Evolutionary conservation across 2,329 filamentous ascomycete species (phyloP).

Genomic region (Cladosporium sp.): DNA sequence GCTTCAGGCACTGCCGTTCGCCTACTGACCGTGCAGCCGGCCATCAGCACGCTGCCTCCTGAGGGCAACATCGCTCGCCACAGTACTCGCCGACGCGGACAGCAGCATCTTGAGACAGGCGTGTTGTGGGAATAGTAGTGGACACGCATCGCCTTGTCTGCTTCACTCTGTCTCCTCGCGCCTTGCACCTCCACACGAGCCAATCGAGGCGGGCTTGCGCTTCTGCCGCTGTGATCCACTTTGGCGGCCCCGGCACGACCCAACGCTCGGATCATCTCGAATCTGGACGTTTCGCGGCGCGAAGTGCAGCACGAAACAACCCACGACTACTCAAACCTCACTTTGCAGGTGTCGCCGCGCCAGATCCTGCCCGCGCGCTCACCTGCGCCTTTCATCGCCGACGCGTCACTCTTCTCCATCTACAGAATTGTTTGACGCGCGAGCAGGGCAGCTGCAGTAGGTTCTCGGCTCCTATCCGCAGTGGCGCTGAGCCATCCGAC

Average conservation of each 20-base stretch:
- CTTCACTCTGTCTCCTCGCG: conserved; percentile 5
- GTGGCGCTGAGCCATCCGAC: conserved; percentile 7
- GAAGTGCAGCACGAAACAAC: conserved; percentile 4
- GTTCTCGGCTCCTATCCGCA: conserved; percentile 10
- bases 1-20: conserved; percentile 11
- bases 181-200: conserved; percentile 1
- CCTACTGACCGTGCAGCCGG: neutral
- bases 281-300: conserved; percentile 1
- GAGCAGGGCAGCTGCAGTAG: conserved; percentile 2
- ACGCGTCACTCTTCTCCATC: neutral
- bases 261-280: neutral
- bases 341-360: conserved; percentile 11
- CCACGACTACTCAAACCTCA: conserved; percentile 4
- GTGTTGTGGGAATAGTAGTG: neutral
- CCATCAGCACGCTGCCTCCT: neutral
- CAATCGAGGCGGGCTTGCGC: neutral
- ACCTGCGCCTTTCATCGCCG: neutral
- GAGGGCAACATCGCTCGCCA: neutral
- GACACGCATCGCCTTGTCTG: conserved; percentile 5
- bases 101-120: neutral
- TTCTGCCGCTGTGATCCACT: neutral
- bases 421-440: neutral
- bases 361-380: neutral
- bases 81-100: neutral
- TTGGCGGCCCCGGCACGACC: neutral